These are phyloP conservation scores for Mucor plumbeus DNA, from an alignment of 371 early-diverging fungal species.

Conservation along the genomic window DNA sequence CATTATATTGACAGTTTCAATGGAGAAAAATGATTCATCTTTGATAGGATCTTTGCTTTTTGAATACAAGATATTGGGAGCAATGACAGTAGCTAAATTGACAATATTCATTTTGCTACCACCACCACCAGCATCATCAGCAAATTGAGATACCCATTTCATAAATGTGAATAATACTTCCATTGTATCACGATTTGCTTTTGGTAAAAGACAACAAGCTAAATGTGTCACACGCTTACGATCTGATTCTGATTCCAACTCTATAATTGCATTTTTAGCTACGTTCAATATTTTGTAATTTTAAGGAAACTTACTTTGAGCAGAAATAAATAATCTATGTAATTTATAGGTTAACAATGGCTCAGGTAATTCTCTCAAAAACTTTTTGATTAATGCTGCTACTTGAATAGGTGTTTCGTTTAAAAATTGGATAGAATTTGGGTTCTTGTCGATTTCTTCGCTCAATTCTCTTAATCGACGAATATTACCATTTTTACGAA, in stretches of 20 bases:
- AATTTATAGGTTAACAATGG: constrained; percentile 90
- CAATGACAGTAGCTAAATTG: constrained; percentile 91
- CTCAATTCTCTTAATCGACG: constrained; percentile 79
- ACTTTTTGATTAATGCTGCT: constrained; percentile 93
- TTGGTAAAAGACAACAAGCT: constrained; percentile 86
- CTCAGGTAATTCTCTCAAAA: constrained; percentile 93
- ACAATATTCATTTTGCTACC: constrained; percentile 91
- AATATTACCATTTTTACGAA: constrained; percentile 97
- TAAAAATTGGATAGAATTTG: constrained; percentile 61
- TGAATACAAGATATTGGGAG: constrained; percentile 91
- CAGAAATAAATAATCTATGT: constrained; percentile 80
- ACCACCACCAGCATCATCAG: constrained; percentile 59
- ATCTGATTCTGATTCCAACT: constrained; percentile 58
- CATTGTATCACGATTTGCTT: constrained; percentile 90
- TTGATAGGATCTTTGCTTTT: constrained; percentile 75
- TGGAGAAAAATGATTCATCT: constrained; percentile 72
- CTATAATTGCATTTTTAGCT: constrained; percentile 20
- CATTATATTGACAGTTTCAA: constrained; percentile 75
- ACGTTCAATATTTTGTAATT: neutral
- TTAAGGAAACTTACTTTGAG: constrained; percentile 64
- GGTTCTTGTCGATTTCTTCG: constrained; percentile 83
- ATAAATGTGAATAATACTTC: constrained; percentile 88
- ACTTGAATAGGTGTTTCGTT: constrained; percentile 88
- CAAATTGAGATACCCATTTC: constrained; percentile 79
- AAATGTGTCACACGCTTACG: constrained; percentile 77